Conservation (phyloP, 768 basidiomycete genomes). For the Hysterangium stoloniferum region DNA sequence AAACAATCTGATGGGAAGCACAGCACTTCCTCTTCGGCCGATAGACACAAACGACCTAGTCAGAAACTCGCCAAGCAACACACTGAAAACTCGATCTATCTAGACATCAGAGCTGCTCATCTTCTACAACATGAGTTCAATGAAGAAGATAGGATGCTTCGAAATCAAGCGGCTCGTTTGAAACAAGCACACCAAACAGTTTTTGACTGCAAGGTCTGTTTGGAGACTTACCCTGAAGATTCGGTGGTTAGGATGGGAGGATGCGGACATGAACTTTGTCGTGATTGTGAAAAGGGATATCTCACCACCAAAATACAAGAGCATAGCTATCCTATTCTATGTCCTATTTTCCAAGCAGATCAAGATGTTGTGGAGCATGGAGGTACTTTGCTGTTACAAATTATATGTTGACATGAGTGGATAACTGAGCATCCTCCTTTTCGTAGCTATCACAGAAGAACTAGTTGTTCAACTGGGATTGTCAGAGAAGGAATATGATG, state of each 20-base stretch:
- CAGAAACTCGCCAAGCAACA: too few species aligned
- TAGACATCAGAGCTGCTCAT: too few species aligned
- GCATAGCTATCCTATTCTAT: constrained; percentile 50
- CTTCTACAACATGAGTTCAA: constrained; percentile 32
- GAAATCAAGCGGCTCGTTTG: constrained; percentile 28
- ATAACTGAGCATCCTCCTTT: too few species aligned
- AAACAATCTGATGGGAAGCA: too few species aligned
- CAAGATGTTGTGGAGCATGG: constrained; percentile 21
- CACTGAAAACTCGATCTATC: too few species aligned
- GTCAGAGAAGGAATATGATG: constrained; percentile 31
- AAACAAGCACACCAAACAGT: constrained; percentile 20
- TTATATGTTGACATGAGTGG: too few species aligned
- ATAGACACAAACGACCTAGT: too few species aligned
- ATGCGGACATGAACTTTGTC: constrained; percentile 50
- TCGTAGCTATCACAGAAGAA: constrained; percentile 31
- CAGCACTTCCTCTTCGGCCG: too few species aligned
- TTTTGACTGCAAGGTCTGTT: constrained; percentile 51
- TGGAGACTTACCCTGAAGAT: constrained; percentile 40
- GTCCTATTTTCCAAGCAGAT: constrained; percentile 44
- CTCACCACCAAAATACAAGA: constrained; percentile 40
- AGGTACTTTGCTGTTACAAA: too few species aligned
- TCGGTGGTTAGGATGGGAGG: constrained; percentile 32
- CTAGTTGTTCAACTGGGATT: constrained; percentile 41
- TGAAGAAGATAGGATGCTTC: constrained; percentile 32
- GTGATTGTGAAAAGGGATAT: constrained; percentile 40